Evolutionary conservation across 495 filamentous ascomycete genomes (phyloP), one percentile per base, ranked within the genome.

Genomic region (Lasiosphaeria ovina): DNA sequence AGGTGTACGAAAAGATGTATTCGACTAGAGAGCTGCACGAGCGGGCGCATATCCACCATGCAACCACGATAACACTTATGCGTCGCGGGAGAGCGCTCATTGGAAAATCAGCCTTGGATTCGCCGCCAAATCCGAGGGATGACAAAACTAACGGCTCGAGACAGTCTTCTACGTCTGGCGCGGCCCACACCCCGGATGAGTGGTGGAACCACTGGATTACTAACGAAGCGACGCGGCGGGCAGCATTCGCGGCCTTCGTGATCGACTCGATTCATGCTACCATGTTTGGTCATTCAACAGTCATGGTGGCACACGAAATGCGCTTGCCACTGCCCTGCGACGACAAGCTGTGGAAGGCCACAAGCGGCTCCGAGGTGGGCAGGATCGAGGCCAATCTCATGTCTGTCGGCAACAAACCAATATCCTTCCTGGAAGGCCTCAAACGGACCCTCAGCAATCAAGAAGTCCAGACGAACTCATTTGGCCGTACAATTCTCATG

Each of bases 141-240:
- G 82, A 88, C 68, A 80, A 78, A 49, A 71, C 79, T 57, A 81
- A 83, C 61, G 82, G 80, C 16, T 87, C 84, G 55, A 77, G 81
- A 17, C 82, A 87, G 48, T 80, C 85, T 24, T 84, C 87, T 34
- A 81, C 82, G 4, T 83, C 81, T 4, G 81, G 80, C 31, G 68
- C 76, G 58, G 75, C 79, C 12, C 83, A 87, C 55, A 90, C 86
- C 3, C 83, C 86, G 1, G 94, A 97, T 58, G 92, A 97, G 66
- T 94, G 89, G 76, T 98, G 94, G 94, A 90, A 92, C 63, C 87
- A 92, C 63, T 98, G 94, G 94, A 95, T 97, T 69, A 93, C 91
- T 6, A 91, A 91, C 45, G 94, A 98, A 71, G 89, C 93, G 14
- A 97, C 92, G 3, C 83, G 92, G 38, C 85, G 94, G 45, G 91